Base-by-base conservation (phyloP, 75 land plant genomes). In the Ceratopteris richardii region DNA sequence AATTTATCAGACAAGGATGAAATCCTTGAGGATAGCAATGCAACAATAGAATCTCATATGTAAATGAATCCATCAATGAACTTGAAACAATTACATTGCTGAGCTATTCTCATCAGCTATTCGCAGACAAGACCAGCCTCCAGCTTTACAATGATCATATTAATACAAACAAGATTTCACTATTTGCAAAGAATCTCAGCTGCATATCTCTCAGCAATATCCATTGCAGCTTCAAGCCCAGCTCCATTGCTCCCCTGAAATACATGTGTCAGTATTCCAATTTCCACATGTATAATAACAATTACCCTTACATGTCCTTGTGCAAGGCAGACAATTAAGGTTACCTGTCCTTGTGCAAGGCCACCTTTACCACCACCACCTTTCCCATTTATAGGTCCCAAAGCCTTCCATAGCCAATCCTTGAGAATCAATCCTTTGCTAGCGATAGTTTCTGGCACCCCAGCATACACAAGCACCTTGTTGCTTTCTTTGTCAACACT, bases 281-380 rank as follows among this genome's bases (percentile, higher is more conserved):
- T 14, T 40, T 14, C 42, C 42, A 40, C 36, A 54, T 25, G 4
- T 57, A 9, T 43, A 18, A 28, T 9, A 17, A 23, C 30, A 2
- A 17, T 55, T 1, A 11, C n/a, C n/a, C 20, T 29, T 46, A 6
- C 51, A 48, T 18, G 20, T 18, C 20, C 14, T 48, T 40, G 42
- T 40, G 42, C 42, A 40, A 9, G 14, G 13, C 13, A 40, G 14
- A 10, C 14, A 14, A 14, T 10, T 40, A 40, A 33, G n/a, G 57
- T 53, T 39, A 87, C 97, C 83, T 88, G 97, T 74, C 94, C 94
- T 54, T 83, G 78, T 31, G 90, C 89, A 71, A 88, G 68, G 17
- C 90, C 95, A 51, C 73, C 79, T 66, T 88, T 93, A 1, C 86
- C 89, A 21, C 86, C 86, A 13, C 98, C 98, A 52, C 94, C 79